Percentiles rank a stretch among this genome's conserved stretches.
These are phyloP conservation scores for Cordyceps militaris DNA, from an alignment of 2,329 filamentous ascomycete genomes.

Conservation along the genomic window DNA sequence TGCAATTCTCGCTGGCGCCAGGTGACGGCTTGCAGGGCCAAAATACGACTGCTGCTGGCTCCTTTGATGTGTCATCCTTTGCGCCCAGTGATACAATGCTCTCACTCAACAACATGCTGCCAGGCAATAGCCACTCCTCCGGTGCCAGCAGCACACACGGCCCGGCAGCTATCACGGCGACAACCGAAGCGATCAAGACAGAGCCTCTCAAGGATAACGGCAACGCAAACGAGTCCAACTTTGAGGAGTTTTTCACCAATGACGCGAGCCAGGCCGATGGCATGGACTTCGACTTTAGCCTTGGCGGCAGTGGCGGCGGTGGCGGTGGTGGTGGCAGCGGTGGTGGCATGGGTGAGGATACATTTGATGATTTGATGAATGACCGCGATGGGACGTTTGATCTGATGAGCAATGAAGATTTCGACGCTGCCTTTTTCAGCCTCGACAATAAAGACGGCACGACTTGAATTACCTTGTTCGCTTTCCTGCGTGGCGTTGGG, in stretches of 20 bases:
- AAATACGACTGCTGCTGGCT: slow-evolving; percentile 24
- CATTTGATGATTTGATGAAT: slow-evolving; percentile 45
- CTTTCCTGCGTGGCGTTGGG: neutral
- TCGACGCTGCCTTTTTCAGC: slow-evolving; percentile 41
- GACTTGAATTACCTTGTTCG: slow-evolving; percentile 11
- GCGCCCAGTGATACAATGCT: slow-evolving; percentile 26
- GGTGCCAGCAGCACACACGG: slow-evolving; percentile 13
- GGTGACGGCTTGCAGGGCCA: slow-evolving; percentile 23
- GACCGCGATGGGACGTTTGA: slow-evolving; percentile 35
- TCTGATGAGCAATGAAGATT: slow-evolving; percentile 37
- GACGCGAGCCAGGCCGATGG: slow-evolving; percentile 31
- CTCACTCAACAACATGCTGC: slow-evolving; percentile 25
- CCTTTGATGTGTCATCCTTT: slow-evolving; percentile 42
- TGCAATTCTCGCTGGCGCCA: slow-evolving; percentile 48
- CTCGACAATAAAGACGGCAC: slow-evolving; percentile 22
- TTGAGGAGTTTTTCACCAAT: slow-evolving; percentile 44
- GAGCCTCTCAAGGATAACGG: slow-evolving; percentile 23
- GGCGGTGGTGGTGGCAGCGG: slow-evolving; percentile 19
- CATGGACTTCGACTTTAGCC: slow-evolving; percentile 34
- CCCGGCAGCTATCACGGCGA: slow-evolving; percentile 7
- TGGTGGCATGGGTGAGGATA: slow-evolving; percentile 27
- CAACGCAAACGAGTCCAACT: slow-evolving; percentile 17
- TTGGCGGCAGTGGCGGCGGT: slow-evolving; percentile 21
- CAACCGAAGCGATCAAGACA: slow-evolving; percentile 17
- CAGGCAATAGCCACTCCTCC: slow-evolving; percentile 17